These are phyloP conservation scores for Debaryomyces sp. DNA, from an alignment of 1,139 yeast genomes.

Conservation along the genomic window DNA sequence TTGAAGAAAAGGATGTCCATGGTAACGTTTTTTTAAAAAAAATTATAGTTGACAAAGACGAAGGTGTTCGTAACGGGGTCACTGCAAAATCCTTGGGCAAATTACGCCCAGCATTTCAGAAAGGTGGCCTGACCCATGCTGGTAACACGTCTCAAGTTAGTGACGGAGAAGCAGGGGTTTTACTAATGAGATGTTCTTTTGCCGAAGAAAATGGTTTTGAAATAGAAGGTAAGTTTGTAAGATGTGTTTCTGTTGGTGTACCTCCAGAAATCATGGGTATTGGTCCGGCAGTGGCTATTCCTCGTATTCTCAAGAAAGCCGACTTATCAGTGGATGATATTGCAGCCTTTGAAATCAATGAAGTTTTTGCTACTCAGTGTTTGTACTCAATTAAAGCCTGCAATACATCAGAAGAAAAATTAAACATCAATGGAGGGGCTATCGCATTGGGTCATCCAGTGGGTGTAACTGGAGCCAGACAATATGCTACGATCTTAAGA, in stretches of 20 bases:
- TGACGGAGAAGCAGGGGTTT: constrained; percentile 92
- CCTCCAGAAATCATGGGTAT: constrained; percentile 98
- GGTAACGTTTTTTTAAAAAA: constrained; percentile 43
- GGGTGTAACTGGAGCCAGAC: constrained; percentile 96
- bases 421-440: constrained; percentile 94
- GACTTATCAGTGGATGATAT: constrained; percentile 68
- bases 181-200: constrained; percentile 83
- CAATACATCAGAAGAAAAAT: constrained; percentile 69
- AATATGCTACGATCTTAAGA: constrained; percentile 82
- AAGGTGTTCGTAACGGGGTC: constrained; percentile 89
- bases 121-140: constrained; percentile 88
- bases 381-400: constrained; percentile 68
- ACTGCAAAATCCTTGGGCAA: constrained; percentile 75
- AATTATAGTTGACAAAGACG: constrained; percentile 69
- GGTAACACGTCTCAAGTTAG: constrained; percentile 94
- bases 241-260: constrained; percentile 80
- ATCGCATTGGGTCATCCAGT: constrained; percentile 95
- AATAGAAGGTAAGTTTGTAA: constrained; percentile 73
- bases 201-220: constrained; percentile 75
- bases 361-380: constrained; percentile 96
- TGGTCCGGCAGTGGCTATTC: constrained; percentile 95
- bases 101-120: constrained; percentile 82
- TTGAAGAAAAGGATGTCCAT: constrained; percentile 54
- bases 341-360: constrained; percentile 83
- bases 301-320: constrained; percentile 67